Evolutionary conservation across 805 yeast genomes (phyloP), one percentile per base, ranked within the genome.

Genomic region (Komagataella phaffii): DNA sequence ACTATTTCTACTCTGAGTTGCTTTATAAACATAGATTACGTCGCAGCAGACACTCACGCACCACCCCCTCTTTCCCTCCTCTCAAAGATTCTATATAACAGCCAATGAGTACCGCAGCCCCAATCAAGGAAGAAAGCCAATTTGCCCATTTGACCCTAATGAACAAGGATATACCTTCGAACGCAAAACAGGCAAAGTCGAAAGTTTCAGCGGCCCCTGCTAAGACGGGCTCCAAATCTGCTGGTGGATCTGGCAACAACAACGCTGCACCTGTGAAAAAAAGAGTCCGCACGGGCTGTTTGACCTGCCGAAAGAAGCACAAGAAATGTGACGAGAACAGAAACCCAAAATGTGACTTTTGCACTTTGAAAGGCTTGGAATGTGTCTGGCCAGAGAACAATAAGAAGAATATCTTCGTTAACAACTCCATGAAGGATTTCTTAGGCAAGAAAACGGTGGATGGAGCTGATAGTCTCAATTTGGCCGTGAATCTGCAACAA

Each of bases 291-390:
- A 62, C 64, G 2, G 80, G 80, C 7, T 75, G 80, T 59, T 62
- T 73, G 48, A 75, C 79, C 7, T 75, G 80, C 57, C 70, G 80
- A 36, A 75, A 72, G 52, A 66, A 76, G 50, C 77, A 74, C 54
- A 69, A 74, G 66, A 75, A 75, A 57, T 75, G 80, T 60, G 79
- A 75, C 59, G 79, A 75, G 57, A 74, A 71, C 51, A 59, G 67
- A 47, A 68, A 67, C 48, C 82, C 83, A 2, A 73, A 72, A 30
- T 78, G 83, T 60, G 63, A 67, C 7, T 71, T 70, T 48, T 77
- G 82, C 56, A 49, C 59, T 8, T 54, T 62, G 6, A 71, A 72
- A 54, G 57, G 61, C 46, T 51, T 70, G 58, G 71, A 58, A 51
- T 67, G 71, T 55, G 60, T 65, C 30, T 67, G 71, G 71, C 71